Base-by-base conservation (phyloP, 2,329 filamentous ascomycete species). In the Pyrenochaeta sp. region DNA sequence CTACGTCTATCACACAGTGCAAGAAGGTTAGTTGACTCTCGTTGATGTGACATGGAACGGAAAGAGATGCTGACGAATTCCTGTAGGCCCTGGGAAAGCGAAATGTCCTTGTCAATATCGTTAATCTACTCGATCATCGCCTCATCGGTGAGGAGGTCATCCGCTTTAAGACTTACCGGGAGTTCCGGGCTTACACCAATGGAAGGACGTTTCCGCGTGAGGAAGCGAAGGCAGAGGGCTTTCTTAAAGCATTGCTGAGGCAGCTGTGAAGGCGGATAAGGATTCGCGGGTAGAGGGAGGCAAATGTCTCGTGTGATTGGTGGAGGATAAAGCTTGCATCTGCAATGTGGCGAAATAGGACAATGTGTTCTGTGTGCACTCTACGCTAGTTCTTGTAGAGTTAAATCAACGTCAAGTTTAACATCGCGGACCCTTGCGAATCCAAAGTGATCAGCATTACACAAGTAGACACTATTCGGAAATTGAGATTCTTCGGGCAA, bases 181-280 rank as follows among this genome's bases (percentile, higher is more conserved):
- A 43, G 9, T 68, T 68, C 27, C 27, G 15, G n/a, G 27, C 30
- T 5, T 68, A 64, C 36, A 68, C 67, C 15, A 42, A 43, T 13
- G 39, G 40, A 2, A 52, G 47, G 0, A 44, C 43, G 5, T 65
- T 60, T 50, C 64, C 64, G 1, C 45, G 49, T 15, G 8, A 42
- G 2, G 15, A 3, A n/a, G 68, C 68, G 1, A 73, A 71, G 59
- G 22, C 61, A 36, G 62, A 71, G 7, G 64, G 67, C 1, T 71
- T 72, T 47, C 58, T 71, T 25, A 63, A 47, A 5, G 56, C 51
- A 9, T 45, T 73, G 15, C 54, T 73, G 13, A 61, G 68, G 34
- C 51, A 52, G 42, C 19, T 66, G 10, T 59, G 22, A 25, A 5
- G 6, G 36, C 15, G 36, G 4, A 19, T 1, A 3, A 39, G 32